These are phyloP conservation scores for Coniochaeta hoffmannii DNA, from an alignment of 2,329 filamentous ascomycete genomes.

Conservation along the genomic window DNA sequence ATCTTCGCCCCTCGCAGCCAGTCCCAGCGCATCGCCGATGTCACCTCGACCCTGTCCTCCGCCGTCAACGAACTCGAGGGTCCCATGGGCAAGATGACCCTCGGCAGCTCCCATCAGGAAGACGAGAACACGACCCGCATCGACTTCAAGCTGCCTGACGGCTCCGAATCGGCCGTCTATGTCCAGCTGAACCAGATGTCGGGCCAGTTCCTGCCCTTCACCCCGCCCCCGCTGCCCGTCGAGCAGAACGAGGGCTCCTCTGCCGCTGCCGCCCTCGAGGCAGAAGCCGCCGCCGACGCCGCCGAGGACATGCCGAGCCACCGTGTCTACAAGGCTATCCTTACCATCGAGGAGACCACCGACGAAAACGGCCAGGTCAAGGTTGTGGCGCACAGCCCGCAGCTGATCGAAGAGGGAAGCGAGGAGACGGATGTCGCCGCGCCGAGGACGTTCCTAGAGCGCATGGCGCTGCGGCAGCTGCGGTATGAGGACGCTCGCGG, in stretches of 20 bases:
- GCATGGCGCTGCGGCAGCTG: constrained; percentile 59
- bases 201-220: constrained; percentile 70
- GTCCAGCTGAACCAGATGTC: constrained; percentile 62
- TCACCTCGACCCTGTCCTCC: constrained; percentile 59
- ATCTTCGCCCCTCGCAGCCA: constrained; percentile 63
- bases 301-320: constrained; percentile 31
- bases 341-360: constrained; percentile 60
- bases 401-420: constrained; percentile 41
- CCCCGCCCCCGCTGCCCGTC: constrained; percentile 72
- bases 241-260: constrained; percentile 38
- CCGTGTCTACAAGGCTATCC: constrained; percentile 56
- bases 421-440: constrained; percentile 10
- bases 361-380: constrained; percentile 52
- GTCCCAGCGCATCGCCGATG: constrained; percentile 45
- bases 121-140: constrained; percentile 42
- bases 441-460: constrained; percentile 56
- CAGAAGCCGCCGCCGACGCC: constrained; percentile 17
- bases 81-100: constrained; percentile 46
- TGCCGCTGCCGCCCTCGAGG: constrained; percentile 21
- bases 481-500: constrained; percentile 47
- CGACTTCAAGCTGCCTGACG: constrained; percentile 48
- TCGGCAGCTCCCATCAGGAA: constrained; percentile 30
- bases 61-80: constrained; percentile 54
- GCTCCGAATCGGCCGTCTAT: constrained; percentile 50
- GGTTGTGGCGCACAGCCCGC: constrained; percentile 53